These are phyloP conservation scores for Fusarium sp. DNA, from an alignment of 2,329 filamentous ascomycete species.

Conservation along the genomic window DNA sequence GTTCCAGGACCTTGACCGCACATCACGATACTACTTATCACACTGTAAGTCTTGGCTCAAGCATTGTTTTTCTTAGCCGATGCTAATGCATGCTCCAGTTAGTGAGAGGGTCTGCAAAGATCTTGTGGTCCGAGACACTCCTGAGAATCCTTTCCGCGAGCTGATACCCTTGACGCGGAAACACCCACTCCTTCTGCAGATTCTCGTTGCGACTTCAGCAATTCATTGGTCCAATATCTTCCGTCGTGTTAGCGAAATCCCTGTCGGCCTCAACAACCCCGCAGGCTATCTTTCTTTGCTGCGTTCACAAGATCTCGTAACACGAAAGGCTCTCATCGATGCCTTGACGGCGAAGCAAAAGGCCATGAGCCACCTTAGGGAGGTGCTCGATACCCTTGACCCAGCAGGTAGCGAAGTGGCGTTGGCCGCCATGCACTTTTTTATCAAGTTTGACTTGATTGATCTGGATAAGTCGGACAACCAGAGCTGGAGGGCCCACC, in stretches of 20 bases:
- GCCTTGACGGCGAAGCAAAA: constrained; percentile 62
- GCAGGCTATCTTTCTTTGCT: constrained; percentile 55
- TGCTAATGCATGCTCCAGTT: constrained; percentile 54
- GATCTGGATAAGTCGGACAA: constrained; percentile 60
- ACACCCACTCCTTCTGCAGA: constrained; percentile 62
- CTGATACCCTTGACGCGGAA: constrained; percentile 61
- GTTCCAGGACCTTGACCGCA: constrained; percentile 64
- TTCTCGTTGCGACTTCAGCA: constrained; percentile 64
- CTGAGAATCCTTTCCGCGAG: constrained; percentile 62
- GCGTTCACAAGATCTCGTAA: constrained; percentile 56
- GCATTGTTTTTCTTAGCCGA: constrained; percentile 18
- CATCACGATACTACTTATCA: constrained; percentile 62
- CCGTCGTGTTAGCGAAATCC: constrained; percentile 52
- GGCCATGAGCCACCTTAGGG: constrained; percentile 60
- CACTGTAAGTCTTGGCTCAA: constrained; percentile 58
- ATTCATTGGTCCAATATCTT: constrained; percentile 63
- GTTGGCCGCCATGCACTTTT: constrained; percentile 64
- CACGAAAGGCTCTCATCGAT: constrained; percentile 59
- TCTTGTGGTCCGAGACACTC: constrained; percentile 63
- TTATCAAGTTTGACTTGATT: constrained; percentile 66
- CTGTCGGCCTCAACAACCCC: constrained; percentile 51
- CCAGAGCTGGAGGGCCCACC: constrained; percentile 61
- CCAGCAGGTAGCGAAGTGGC: constrained; percentile 61
- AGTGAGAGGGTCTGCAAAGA: constrained; percentile 66
- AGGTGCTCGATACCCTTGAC: constrained; percentile 56